These are phyloP conservation scores for Hymenotorrendiella dingleyae DNA, from an alignment of 2,329 filamentous ascomycete genomes.

Conservation along the genomic window DNA sequence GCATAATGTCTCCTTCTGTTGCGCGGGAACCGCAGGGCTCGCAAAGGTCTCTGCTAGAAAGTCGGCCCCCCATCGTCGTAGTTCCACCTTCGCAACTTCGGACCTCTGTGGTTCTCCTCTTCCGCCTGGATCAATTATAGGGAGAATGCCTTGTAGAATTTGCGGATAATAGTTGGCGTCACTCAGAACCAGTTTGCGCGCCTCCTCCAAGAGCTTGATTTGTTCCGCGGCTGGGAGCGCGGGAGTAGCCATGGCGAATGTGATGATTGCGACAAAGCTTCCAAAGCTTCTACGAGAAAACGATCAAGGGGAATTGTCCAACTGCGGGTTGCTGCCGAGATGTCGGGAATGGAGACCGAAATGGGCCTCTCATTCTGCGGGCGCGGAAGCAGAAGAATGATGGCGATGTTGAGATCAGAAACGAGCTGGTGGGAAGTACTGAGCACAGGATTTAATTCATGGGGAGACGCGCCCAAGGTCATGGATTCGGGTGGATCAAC, in stretches of 20 bases:
- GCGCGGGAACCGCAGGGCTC: slow-evolving; percentile 71
- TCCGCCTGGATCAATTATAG: slow-evolving; percentile 67
- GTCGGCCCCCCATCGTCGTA: slow-evolving; percentile 92
- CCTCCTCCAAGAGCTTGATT: slow-evolving; percentile 81
- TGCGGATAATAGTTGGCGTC: slow-evolving; percentile 86
- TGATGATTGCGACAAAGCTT: slow-evolving; percentile 17
- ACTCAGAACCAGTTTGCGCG: slow-evolving; percentile 80
- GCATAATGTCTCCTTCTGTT: slow-evolving; percentile 76
- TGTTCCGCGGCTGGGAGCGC: slow-evolving; percentile 62
- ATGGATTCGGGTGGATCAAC: no score
- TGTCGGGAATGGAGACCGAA: slow-evolving; percentile 1
- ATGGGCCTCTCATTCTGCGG: slow-evolving; percentile 14
- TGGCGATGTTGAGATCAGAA: not conserved
- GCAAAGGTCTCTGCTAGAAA: slow-evolving; percentile 96
- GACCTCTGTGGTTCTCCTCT: slow-evolving; percentile 1
- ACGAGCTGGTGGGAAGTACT: not conserved
- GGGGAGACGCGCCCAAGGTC: slow-evolving; percentile 5
- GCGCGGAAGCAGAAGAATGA: slow-evolving; percentile 2
- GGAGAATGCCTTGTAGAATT: slow-evolving; percentile 88
- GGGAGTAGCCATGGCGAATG: slow-evolving; percentile 43
- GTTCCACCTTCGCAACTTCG: slow-evolving; percentile 57
- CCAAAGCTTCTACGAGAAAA: slow-evolving; percentile 23
- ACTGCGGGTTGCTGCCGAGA: slow-evolving; percentile 13
- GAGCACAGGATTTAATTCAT: not conserved
- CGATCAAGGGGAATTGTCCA: not conserved